Base-by-base conservation (phyloP, 306 rosid genomes). In the Quercus robur region DNA sequence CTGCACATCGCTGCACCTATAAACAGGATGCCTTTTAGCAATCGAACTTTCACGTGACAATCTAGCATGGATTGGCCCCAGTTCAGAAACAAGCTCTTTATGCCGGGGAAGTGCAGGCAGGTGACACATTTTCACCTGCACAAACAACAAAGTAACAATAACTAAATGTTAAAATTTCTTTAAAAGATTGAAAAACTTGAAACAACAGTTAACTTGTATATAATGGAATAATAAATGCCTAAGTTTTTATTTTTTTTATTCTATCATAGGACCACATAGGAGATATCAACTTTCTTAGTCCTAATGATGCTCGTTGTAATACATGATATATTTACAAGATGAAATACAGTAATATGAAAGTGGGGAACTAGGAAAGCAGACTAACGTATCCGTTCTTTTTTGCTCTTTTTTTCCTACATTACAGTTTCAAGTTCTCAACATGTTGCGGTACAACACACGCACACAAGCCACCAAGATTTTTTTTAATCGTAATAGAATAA, bases 1-100 rank as follows among this genome's bases (percentile, higher is more conserved):
- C 99, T 95, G 97, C 68, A 82, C 77, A 88, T 95, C 94, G 79
- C 74, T 93, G 93, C 94, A 93, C 91, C 90, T 90, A 88, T 93
- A 89, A 83, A 95, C 88, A 74, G 97, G 99, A 84, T 89, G 96
- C 86, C 75, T 93, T 84, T 75, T 83, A 79, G 97, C 97, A 70
- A 75, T 38, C 68, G 91, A 85, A 78, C 85, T 59, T 83, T 89
- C 89, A 2, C 44, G 61, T 25, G 89, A 68, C 80, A 95, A 83
- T 82, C 33, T 87, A 28, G 96, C 92, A 77, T 95, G 98, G 85
- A 93, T 75, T n/a, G 98, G 93, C 54, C 82, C 67, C 71, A 95
- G 88, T 66, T 78, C 88, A 79, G 87, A 79, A 78, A 80, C 84
- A 79, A 95, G 96, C 74, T 88, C 97, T 86, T 56, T 95, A 55